Evolutionary conservation across 1,284 basidiomycete genomes (phyloP), one percentile per base, ranked within the genome.

Genomic region (Stygiomarasmius scandens): DNA sequence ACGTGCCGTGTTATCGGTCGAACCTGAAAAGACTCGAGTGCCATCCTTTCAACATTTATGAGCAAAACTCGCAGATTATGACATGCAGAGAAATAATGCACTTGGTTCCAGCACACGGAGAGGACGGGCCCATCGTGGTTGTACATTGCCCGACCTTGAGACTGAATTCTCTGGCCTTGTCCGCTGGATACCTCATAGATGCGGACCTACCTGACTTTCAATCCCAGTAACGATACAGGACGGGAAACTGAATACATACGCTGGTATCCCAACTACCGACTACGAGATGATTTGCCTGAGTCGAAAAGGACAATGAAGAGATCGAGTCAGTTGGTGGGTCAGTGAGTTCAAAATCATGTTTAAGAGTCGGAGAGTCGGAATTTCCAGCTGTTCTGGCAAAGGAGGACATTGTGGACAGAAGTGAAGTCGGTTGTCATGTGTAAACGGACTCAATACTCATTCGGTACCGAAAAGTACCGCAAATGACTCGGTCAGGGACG

Each of bases 121-220:
- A 96, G 71, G 2, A 93, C 92, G 0, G 94, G 93, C 0, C 82
- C 92, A 66, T 93, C 87, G 70, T 96, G 95, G 23, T 78, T 74
- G 69, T 92, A 94, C 80, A 90, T 87, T 0, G 92, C 92, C 72
- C 92, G 93, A 19, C 90, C 87, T 66, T 90, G 85, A 4, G 81
- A 41, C 8, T 41, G 16, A n/a, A 41, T 41, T 19, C 38, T 81
- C 64, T 85, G 84, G 1, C 84, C 83, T 55, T 71, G 77, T 47
- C 78, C 72, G 2, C 78, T 80, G 8, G 38, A 8, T 34, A 87
- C 79, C 69, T 87, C 84, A 64, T 87, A 87, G 47, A 87, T 80
- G 29, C 85, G 78, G 16, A 87, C 84, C 83, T 85, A 61, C 54
- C 23, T 36, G 43, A 12, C 5, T 32, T 6, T 32, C 29, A 32